A percentile compares a stretch with the other conserved stretches of the same genome.
phyloP scores from a whole-genome alignment of 176 grass and related monocot genomes.

The Aegilops umbellulata region DNA sequence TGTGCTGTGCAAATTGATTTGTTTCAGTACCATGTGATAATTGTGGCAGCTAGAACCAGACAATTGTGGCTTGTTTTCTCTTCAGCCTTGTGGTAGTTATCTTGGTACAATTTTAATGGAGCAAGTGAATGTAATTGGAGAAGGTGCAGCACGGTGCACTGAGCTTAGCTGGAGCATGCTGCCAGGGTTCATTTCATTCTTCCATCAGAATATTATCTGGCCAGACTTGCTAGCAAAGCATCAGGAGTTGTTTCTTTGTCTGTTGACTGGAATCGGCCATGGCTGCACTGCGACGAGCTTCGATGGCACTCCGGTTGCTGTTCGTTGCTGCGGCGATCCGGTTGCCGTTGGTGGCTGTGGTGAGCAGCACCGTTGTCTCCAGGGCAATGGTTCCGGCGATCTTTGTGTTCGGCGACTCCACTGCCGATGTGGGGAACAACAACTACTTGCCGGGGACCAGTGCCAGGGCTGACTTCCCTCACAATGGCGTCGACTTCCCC shows the following conservation, averaged over 20 bases:
- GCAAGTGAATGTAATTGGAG: slow-evolving; percentile 8
- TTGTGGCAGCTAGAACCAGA: background rate
- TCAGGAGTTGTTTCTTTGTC: background rate
- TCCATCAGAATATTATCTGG: background rate
- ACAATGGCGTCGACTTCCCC: slow-evolving; percentile 76
- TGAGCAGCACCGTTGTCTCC: background rate
- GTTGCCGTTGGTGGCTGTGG: background rate
- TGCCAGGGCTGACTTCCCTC: slow-evolving; percentile 62
- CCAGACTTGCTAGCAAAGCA: background rate
- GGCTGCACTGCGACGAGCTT: slow-evolving; percentile 1
- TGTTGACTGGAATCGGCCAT: background rate
- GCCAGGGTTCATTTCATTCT: background rate
- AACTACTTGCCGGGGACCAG: slow-evolving; percentile 31
- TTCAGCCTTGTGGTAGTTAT: background rate
- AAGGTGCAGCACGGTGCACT: background rate
- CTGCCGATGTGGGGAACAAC: slow-evolving; percentile 71
- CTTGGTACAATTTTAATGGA: background rate
- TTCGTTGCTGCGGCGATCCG: background rate
- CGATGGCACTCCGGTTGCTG: background rate
- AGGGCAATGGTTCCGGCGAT: slow-evolving; percentile 41
- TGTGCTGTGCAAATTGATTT: background rate
- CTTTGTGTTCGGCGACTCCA: slow-evolving; percentile 78
- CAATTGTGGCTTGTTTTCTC: background rate
- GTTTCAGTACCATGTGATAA: background rate
- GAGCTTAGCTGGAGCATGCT: background rate